Percentiles rank a stretch among this genome's conserved stretches.
Conservation (phyloP, 306 rosid genomes). For the Vigna trinervia region DNA sequence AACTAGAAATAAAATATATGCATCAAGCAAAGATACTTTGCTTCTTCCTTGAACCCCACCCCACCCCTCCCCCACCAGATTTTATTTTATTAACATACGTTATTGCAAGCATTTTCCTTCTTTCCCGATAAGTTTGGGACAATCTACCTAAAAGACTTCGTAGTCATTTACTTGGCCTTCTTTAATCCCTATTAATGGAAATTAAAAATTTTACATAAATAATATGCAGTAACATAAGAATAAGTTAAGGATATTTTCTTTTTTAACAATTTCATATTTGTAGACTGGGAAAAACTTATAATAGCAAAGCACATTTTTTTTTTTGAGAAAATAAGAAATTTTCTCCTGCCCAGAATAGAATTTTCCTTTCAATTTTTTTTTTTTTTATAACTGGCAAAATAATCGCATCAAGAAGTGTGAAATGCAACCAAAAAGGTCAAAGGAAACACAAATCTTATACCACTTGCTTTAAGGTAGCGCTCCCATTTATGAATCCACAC, state of each 20-base stretch:
- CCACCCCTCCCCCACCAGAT: too few species aligned
- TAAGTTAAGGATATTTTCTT: conserved; percentile 11
- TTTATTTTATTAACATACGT: conserved; percentile 1
- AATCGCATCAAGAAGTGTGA: conserved; percentile 14
- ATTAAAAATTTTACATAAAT: conserved; percentile 9
- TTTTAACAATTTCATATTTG: conserved; percentile 15
- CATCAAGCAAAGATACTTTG: not conserved
- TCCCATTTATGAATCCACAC: conserved; percentile 54
- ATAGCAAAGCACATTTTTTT: conserved; percentile 6
- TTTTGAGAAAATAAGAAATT: conserved; percentile 4
- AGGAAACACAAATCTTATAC: conserved; percentile 44
- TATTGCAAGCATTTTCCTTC: not conserved
- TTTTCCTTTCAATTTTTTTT: conserved; percentile 15
- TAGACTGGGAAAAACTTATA: conserved; percentile 14
- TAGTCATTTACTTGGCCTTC: conserved; percentile 1
- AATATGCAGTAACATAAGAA: conserved; percentile 11
- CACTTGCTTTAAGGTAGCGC: conserved; percentile 52
- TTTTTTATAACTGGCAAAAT: not conserved
- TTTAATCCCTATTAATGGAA: not conserved
- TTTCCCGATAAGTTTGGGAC: conserved; percentile 1
- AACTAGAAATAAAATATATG: not conserved
- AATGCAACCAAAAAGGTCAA: conserved; percentile 31
- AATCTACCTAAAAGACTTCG: conserved; percentile 13
- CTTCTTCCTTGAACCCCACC: not conserved
- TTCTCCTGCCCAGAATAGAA: not conserved